A percentile compares a stretch with the other conserved stretches of the same genome.
Evolutionary conservation across 2,329 filamentous ascomycete species (phyloP).

Genomic region (Diatrype stigma): DNA sequence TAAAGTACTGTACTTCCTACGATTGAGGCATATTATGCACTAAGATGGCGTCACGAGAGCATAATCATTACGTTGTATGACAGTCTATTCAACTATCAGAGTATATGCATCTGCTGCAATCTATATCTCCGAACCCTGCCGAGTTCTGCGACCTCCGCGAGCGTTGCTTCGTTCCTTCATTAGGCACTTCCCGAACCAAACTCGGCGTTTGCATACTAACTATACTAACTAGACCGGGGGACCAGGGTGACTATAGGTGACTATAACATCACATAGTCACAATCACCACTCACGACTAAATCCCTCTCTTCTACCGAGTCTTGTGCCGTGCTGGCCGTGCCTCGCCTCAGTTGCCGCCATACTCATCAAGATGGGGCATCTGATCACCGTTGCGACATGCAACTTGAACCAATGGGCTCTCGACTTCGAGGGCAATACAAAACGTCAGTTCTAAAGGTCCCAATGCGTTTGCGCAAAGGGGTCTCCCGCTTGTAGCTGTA

Average conservation of each 20-base stretch:
- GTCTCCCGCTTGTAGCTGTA: not conserved
- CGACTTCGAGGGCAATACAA: slow-evolving; percentile 29
- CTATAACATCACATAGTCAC: too few relatives aligned
- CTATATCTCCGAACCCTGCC: not conserved
- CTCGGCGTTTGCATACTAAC: not conserved
- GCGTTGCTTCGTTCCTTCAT: too few relatives aligned
- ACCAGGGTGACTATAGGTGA: too few relatives aligned
- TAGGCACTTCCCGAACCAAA: not conserved
- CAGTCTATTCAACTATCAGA: too few relatives aligned
- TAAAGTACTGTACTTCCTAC: not conserved
- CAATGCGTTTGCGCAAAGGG: not conserved
- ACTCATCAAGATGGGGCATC: slow-evolving; percentile 16
- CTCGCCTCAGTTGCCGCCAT: too few relatives aligned
- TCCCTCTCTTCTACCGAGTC: too few relatives aligned
- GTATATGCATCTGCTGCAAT: not conserved
- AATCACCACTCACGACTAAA: too few relatives aligned
- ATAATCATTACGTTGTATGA: not conserved
- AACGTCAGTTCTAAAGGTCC: not conserved
- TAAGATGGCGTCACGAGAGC: not conserved
- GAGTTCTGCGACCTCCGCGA: too few relatives aligned
- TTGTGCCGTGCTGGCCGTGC: too few relatives aligned
- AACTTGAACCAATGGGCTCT: slow-evolving; percentile 40
- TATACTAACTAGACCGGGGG: too few relatives aligned
- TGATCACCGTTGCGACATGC: slow-evolving; percentile 33
- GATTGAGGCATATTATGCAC: not conserved